A percentile compares a stretch with the other conserved stretches of the same genome.
These are phyloP conservation scores for Termitomyces heimii DNA, from an alignment of 768 basidiomycete species.

Conservation along the genomic window DNA sequence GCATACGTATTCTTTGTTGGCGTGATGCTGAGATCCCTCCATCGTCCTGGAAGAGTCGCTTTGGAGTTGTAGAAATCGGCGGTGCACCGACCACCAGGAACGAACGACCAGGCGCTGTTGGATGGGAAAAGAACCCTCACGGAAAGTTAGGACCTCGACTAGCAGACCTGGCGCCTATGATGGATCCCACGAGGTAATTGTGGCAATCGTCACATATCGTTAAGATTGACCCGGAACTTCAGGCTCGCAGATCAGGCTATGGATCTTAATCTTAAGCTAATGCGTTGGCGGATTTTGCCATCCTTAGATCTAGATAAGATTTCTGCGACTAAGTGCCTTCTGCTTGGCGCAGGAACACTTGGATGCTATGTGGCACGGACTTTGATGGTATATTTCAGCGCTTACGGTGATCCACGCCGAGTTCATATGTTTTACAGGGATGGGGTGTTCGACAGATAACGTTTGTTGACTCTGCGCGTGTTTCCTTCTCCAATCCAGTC, in stretches of 20 bases:
- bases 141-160: constrained; percentile 84
- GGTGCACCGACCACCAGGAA: constrained; percentile 10
- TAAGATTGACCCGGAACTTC: not conserved
- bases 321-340: constrained; percentile 68
- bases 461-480: constrained; percentile 83
- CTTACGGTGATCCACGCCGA: not conserved
- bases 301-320: constrained; percentile 85
- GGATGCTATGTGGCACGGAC: constrained; percentile 94
- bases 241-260: constrained; percentile 95
- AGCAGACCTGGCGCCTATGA: constrained; percentile 91
- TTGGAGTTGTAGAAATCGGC: constrained; percentile 43
- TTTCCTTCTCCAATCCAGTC: constrained; percentile 97
- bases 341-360: constrained; percentile 93
- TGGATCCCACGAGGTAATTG: constrained; percentile 79
- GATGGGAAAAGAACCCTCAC: constrained; percentile 92
- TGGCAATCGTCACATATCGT: not conserved
- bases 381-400: constrained; percentile 60
- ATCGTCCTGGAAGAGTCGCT: constrained; percentile 54
- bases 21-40: constrained; percentile 54
- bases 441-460: constrained; percentile 97
- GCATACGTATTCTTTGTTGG: constrained; percentile 71
- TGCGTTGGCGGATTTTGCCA: constrained; percentile 96
- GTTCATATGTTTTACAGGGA: constrained; percentile 42
- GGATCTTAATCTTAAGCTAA: constrained; percentile 95
- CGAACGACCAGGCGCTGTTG: constrained; percentile 61